Percentiles rank a stretch among this genome's conserved stretches.
Conservation (phyloP, 352 stramenopile species). For the Pythium rishiriense region DNA sequence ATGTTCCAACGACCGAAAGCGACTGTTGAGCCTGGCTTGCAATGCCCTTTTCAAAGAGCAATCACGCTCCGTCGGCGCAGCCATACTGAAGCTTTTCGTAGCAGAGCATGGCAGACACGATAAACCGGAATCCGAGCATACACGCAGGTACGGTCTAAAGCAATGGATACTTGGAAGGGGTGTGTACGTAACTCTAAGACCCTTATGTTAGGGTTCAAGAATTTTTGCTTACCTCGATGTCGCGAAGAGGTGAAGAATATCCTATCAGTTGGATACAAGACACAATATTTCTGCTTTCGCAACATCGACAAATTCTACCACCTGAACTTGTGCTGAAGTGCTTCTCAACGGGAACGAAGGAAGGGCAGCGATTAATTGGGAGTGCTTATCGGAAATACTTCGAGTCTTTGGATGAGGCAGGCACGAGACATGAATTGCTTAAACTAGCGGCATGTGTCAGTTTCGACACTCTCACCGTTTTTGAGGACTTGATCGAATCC, state of each 20-base stretch:
- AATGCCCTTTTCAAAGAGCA: slow-evolving; percentile 13
- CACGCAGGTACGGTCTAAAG: neutral
- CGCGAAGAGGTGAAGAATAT: slow-evolving; percentile 3
- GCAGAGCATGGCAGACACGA: neutral
- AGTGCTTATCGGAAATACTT: slow-evolving; percentile 6
- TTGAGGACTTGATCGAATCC: slow-evolving; percentile 10
- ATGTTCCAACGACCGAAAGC: neutral
- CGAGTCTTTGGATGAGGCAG: neutral
- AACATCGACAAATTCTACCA: neutral
- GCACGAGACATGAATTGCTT: slow-evolving; percentile 1
- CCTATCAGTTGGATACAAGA: slow-evolving; percentile 26
- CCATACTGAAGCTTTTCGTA: slow-evolving; percentile 12
- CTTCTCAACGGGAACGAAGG: slow-evolving; percentile 14
- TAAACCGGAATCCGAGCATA: neutral
- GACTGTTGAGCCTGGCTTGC: neutral
- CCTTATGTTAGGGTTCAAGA: slow-evolving; percentile 7
- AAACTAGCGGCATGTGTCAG: neutral
- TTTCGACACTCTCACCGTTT: slow-evolving; percentile 7
- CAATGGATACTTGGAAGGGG: neutral
- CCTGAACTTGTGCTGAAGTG: slow-evolving; percentile 2
- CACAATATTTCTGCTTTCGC: slow-evolving; percentile 3
- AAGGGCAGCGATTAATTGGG: slow-evolving; percentile 13
- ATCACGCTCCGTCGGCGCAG: slow-evolving; percentile 10
- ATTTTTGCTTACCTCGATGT: slow-evolving; percentile 8
- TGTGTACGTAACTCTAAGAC: neutral